These are phyloP conservation scores for Zhuliangozyma blackwelliae DNA, from an alignment of 1,139 yeast genomes.

Conservation along the genomic window DNA sequence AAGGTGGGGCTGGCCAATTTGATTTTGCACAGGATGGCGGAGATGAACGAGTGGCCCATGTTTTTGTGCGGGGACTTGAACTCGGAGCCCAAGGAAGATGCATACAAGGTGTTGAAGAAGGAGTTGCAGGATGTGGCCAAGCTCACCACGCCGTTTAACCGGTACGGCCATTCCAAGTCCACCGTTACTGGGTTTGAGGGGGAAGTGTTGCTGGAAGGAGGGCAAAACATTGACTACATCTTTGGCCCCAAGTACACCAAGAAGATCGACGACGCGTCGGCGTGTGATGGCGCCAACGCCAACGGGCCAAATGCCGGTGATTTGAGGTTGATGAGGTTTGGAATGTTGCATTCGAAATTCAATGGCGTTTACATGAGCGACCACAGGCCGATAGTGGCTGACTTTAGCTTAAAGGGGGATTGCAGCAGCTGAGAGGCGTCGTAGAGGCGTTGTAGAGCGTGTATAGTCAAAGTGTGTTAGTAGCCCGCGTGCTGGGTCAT, in stretches of 20 bases:
- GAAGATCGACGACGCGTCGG: conserved; percentile 16
- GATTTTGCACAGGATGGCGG: conserved; percentile 36
- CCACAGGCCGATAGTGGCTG: conserved; percentile 53
- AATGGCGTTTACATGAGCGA: conserved; percentile 46
- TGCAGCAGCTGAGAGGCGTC: background rate
- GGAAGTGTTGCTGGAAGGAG: conserved; percentile 23
- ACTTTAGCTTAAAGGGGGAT: conserved; percentile 17
- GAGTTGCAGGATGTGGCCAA: conserved; percentile 27
- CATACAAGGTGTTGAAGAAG: conserved; percentile 35
- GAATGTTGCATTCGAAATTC: conserved; percentile 44
- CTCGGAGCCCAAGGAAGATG: conserved; percentile 48
- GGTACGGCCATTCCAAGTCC: conserved; percentile 41
- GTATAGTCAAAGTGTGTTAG: background rate
- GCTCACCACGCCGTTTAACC: conserved; percentile 21
- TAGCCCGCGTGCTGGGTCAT: background rate
- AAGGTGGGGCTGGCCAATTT: conserved; percentile 45
- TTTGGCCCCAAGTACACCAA: conserved; percentile 35
- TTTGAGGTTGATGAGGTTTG: conserved; percentile 30
- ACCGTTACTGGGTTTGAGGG: conserved; percentile 52
- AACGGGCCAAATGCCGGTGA: too few species aligned
- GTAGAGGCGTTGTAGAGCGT: background rate
- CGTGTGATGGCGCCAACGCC: conserved; percentile 14
- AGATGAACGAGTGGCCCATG: conserved; percentile 34
- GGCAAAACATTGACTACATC: conserved; percentile 47
- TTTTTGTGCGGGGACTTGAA: conserved; percentile 51